Conservation (phyloP, 2,329 filamentous ascomycete genomes). For the Talaromyces sp. region DNA sequence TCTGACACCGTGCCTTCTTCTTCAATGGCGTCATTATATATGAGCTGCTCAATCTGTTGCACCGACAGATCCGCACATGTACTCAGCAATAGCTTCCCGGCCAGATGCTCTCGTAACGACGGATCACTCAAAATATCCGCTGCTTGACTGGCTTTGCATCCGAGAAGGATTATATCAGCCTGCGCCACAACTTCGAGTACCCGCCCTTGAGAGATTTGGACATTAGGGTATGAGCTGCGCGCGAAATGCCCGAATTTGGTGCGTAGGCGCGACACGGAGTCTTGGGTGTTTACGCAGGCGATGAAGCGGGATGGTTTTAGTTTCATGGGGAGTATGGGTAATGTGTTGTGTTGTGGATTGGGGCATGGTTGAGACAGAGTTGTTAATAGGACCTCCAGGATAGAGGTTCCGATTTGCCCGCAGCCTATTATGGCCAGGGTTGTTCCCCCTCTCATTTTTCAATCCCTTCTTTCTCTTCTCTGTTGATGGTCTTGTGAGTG, state of each 20-base stretch:
- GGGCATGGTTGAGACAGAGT: conserved; percentile 15
- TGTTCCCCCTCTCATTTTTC: conserved; percentile 11
- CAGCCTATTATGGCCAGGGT: conserved; percentile 16
- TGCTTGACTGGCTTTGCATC: conserved; percentile 3
- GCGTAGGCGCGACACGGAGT: conserved; percentile 16
- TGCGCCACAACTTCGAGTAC: conserved; percentile 12
- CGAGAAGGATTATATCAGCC: conserved; percentile 17
- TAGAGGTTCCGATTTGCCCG: conserved; percentile 16
- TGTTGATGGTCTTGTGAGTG: background rate
- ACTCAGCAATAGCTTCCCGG: conserved; percentile 13
- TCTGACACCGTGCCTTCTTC: background rate
- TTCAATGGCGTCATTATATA: conserved; percentile 11
- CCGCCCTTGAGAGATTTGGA: conserved; percentile 15
- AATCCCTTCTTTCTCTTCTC: background rate
- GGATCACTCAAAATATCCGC: conserved; percentile 9
- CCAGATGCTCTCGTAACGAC: background rate
- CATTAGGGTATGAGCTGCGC: conserved; percentile 13
- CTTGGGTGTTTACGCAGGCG: conserved; percentile 16
- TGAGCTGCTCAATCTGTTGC: conserved; percentile 14
- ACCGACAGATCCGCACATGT: conserved; percentile 13
- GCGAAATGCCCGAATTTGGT: conserved; percentile 14
- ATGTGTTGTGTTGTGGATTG: conserved; percentile 10
- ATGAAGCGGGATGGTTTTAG: conserved; percentile 16
- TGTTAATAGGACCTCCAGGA: conserved; percentile 12
- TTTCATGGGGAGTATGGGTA: conserved; percentile 14